These are phyloP conservation scores for Scleroderma bovista DNA, from an alignment of 768 basidiomycete species.

Conservation along the genomic window DNA sequence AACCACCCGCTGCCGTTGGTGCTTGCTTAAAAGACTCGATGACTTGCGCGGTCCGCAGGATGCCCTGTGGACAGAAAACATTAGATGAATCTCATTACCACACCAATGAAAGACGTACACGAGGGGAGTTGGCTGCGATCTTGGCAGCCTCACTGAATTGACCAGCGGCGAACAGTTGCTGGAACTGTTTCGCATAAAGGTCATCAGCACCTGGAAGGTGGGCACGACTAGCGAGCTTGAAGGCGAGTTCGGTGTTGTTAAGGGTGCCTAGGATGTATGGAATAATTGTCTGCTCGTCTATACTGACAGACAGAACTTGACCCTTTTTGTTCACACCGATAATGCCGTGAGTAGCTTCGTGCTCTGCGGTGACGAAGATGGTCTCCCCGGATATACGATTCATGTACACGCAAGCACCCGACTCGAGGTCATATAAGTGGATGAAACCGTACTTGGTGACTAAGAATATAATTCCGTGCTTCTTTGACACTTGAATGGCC, in stretches of 20 bases:
- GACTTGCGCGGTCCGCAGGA: slow-evolving; percentile 88
- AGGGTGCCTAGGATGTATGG: slow-evolving; percentile 91
- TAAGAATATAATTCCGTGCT: slow-evolving; percentile 94
- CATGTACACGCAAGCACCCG: slow-evolving; percentile 98
- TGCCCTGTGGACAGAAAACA: slow-evolving; percentile 51
- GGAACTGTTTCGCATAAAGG: slow-evolving; percentile 91
- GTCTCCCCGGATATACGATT: slow-evolving; percentile 99
- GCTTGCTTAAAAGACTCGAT: slow-evolving; percentile 98
- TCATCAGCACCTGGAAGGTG: slow-evolving; percentile 98
- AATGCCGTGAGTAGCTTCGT: slow-evolving; percentile 91
- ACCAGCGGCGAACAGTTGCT: slow-evolving; percentile 81
- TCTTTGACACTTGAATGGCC: slow-evolving; percentile 97
- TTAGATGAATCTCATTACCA: neutral
- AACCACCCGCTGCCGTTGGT: slow-evolving; percentile 81
- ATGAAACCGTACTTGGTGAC: slow-evolving; percentile 99
- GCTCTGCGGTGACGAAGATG: slow-evolving; percentile 97
- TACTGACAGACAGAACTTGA: slow-evolving; percentile 93
- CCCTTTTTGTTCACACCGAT: slow-evolving; percentile 99
- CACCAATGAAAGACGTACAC: slow-evolving; percentile 40
- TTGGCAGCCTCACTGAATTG: slow-evolving; percentile 95
- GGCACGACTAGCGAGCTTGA: slow-evolving; percentile 94
- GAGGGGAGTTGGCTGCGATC: slow-evolving; percentile 94
- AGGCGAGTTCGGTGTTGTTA: slow-evolving; percentile 96
- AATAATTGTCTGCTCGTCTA: slow-evolving; percentile 94
- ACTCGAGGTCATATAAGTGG: slow-evolving; percentile 96